phyloP scores from a whole-genome alignment of 2,329 filamentous ascomycete genomes.

The Sporothrix pseudoabietina region DNA sequence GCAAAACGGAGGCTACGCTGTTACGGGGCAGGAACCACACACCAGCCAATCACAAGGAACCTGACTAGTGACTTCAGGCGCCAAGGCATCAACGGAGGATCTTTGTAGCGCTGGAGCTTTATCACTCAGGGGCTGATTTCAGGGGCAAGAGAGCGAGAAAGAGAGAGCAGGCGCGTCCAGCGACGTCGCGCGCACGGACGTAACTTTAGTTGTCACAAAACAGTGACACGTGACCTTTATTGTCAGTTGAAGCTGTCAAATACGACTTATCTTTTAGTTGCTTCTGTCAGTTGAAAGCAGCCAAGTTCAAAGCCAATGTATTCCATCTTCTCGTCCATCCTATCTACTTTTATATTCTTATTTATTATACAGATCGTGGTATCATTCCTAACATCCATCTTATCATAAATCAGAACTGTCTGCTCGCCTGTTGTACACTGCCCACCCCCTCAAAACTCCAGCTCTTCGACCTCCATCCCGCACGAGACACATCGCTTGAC shows the following conservation, averaged over 20 bases:
- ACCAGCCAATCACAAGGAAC: constrained; percentile 39
- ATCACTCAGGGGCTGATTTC: constrained; percentile 31
- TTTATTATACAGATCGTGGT: neutral
- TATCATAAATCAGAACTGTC: neutral
- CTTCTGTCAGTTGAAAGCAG: too few relatives aligned
- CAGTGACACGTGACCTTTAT: constrained; percentile 29
- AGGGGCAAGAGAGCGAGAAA: constrained; percentile 28
- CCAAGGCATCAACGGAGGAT: constrained; percentile 43
- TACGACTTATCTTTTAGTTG: too few relatives aligned
- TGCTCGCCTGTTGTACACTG: neutral
- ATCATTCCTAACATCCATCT: neutral
- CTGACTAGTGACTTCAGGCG: constrained; percentile 38
- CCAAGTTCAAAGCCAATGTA: too few relatives aligned
- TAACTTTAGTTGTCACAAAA: neutral
- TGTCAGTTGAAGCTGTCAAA: neutral
- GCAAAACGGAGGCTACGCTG: neutral
- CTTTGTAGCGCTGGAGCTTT: constrained; percentile 10
- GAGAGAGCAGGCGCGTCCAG: neutral
- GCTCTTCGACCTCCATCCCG: constrained; percentile 76
- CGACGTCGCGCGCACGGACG: constrained; percentile 4
- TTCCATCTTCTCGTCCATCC: neutral
- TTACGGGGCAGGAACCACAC: neutral
- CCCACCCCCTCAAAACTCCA: constrained; percentile 58
- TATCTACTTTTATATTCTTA: neutral
- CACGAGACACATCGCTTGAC: constrained; percentile 79